Conservation (phyloP, 441 rosid genomes). For the Gossypium davidsonii region DNA sequence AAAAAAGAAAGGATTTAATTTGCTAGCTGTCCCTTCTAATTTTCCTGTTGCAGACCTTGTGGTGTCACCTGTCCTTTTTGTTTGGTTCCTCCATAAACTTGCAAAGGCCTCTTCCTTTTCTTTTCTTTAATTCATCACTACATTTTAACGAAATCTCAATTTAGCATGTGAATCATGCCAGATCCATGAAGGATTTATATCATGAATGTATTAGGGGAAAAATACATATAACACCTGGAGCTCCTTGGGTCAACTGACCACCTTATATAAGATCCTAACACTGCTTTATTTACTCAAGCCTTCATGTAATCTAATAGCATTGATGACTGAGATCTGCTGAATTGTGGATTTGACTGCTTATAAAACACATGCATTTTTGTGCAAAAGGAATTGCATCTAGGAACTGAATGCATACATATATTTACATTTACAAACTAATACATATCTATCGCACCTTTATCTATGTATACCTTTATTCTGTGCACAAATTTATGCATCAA, state of each 20-base stretch:
- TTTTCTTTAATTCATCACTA: background rate
- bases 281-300: background rate
- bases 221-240: background rate
- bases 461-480: background rate
- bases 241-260: background rate
- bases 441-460: background rate
- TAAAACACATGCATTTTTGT: background rate
- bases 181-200: background rate
- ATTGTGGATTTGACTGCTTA: background rate
- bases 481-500: background rate
- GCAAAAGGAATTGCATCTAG: background rate
- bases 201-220: background rate
- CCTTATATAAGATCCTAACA: background rate
- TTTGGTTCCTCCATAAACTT: background rate
- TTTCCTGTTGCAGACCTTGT: background rate
- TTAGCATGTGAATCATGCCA: background rate
- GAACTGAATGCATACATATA: background rate
- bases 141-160: background rate
- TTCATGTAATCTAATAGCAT: background rate
- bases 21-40: background rate
- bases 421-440: background rate
- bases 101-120: background rate
- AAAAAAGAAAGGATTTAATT: background rate
- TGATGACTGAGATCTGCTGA: conserved; percentile 2
- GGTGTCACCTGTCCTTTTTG: background rate